Evolutionary conservation across 148 eudicot genomes (phyloP).

Genomic region (Vaccinium myrtillus): DNA sequence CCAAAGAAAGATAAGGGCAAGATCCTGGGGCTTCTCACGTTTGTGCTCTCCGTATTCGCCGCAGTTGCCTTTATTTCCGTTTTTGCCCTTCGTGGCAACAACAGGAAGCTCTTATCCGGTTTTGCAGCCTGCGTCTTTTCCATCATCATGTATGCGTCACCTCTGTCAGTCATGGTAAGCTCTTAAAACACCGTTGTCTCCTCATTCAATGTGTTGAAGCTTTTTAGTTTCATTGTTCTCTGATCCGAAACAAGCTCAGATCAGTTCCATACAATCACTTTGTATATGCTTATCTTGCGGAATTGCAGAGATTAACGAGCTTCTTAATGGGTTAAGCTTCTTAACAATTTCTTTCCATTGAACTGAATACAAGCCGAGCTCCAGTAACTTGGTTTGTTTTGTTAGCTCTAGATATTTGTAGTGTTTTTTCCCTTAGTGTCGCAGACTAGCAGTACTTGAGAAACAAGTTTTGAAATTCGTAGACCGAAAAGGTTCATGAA

Average conservation of each 20-base stretch:
- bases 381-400: too few relatives aligned
- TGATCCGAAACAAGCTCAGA: neutral
- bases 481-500: neutral
- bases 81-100: constrained; percentile 62
- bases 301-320: neutral
- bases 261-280: neutral
- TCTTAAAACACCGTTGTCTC: neutral
- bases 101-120: constrained; percentile 68
- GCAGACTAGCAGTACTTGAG: neutral
- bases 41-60: constrained; percentile 44
- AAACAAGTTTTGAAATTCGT: too few relatives aligned
- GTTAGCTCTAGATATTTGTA: too few relatives aligned
- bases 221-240: neutral
- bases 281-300: neutral
- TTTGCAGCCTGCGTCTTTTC: constrained; percentile 70
- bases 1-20: constrained; percentile 68
- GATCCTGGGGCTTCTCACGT: constrained; percentile 46
- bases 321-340: neutral
- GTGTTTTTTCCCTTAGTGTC: too few relatives aligned
- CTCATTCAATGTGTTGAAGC: neutral
- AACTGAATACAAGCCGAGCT: too few relatives aligned
- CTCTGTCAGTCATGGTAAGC: constrained; percentile 75
- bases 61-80: constrained; percentile 55
- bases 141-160: constrained; percentile 84
- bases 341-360: neutral